Conservation (phyloP, 2,329 filamentous ascomycete genomes). For the Fusarium sp. region DNA sequence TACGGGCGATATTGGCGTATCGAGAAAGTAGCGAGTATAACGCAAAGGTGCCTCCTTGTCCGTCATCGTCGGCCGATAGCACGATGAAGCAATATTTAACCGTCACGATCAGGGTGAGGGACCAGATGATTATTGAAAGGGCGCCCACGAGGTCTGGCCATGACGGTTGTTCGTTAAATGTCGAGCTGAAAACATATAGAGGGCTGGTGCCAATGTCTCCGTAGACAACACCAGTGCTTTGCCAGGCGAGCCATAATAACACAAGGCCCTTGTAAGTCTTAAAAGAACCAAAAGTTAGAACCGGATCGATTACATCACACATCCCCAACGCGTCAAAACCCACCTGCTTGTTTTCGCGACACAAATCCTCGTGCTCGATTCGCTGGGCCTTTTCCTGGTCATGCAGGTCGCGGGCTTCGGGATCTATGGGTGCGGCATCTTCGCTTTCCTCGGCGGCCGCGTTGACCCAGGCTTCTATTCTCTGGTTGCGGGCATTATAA, state of each 20-base stretch:
- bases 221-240: conserved; percentile 77
- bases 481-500: conserved; percentile 45
- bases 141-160: conserved; percentile 74
- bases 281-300: conserved; percentile 21
- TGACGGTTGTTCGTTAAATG: conserved; percentile 69
- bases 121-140: conserved; percentile 79
- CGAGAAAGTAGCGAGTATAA: conserved; percentile 75
- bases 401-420: conserved; percentile 48
- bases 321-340: conserved; percentile 14
- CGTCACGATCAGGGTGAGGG: conserved; percentile 77
- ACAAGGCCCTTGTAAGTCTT: conserved; percentile 50
- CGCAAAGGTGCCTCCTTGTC: conserved; percentile 79
- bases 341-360: conserved; percentile 50
- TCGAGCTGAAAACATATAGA: conserved; percentile 81
- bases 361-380: conserved; percentile 50
- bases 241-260: conserved; percentile 69
- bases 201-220: conserved; percentile 78
- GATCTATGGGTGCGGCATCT: conserved; percentile 44
- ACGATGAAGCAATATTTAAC: conserved; percentile 79
- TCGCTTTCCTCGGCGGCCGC: conserved; percentile 44
- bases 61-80: conserved; percentile 77
- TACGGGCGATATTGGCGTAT: conserved; percentile 71
- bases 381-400: conserved; percentile 51
- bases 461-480: conserved; percentile 48
- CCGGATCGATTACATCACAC: conserved; percentile 4